Conservation (phyloP, 2,329 filamentous ascomycete species). For the Cercospora sp. region DNA sequence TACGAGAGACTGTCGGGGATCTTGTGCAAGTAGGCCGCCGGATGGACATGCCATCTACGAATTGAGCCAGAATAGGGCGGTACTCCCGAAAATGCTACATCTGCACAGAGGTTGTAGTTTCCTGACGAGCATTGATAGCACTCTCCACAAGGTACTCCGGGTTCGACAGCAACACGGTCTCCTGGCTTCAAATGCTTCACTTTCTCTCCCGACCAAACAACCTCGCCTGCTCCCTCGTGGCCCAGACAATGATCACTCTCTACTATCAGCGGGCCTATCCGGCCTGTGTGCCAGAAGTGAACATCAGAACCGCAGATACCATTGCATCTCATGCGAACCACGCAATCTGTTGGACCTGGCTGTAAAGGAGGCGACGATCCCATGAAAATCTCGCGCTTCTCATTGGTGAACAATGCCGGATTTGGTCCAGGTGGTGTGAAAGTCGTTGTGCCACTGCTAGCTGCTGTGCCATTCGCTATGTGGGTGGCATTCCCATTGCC, state of each 20-base stretch:
- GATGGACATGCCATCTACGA: constrained; percentile 77
- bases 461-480: constrained; percentile 16
- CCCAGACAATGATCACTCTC: constrained; percentile 65
- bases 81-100: constrained; percentile 87
- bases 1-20: constrained; percentile 73
- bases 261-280: constrained; percentile 63
- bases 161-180: constrained; percentile 67
- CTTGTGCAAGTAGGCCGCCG: constrained; percentile 87
- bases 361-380: constrained; percentile 30
- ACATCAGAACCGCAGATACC: constrained; percentile 37
- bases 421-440: constrained; percentile 26
- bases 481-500: constrained; percentile 1
- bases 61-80: constrained; percentile 82
- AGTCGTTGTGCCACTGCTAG: constrained; percentile 4
- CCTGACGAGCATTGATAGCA: constrained; percentile 70
- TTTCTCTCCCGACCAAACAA: constrained; percentile 58
- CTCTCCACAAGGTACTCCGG: constrained; percentile 62
- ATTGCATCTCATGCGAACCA: constrained; percentile 34
- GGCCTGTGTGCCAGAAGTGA: constrained; percentile 45
- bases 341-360: constrained; percentile 31
- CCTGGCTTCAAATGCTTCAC: constrained; percentile 60
- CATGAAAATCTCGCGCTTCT: constrained; percentile 34
- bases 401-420: constrained; percentile 33
- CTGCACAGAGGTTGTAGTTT: constrained; percentile 82
- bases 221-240: constrained; percentile 68